phyloP scores from a whole-genome alignment of 2,329 filamentous ascomycete genomes.

The Neofusicoccum cordaticola region DNA sequence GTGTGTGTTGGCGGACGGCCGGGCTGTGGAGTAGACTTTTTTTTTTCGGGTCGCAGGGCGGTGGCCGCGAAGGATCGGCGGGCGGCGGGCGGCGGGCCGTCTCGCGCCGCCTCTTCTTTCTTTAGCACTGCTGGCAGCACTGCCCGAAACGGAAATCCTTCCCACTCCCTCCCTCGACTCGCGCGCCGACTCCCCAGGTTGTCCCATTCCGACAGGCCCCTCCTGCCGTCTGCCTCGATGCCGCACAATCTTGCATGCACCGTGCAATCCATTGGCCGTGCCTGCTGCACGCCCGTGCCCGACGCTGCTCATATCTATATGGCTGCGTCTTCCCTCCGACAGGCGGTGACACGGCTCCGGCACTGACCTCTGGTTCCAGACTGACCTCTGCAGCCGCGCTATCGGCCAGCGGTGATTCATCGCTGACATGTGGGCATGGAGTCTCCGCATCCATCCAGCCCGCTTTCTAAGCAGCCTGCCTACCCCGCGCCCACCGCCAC shows the following conservation, averaged over 20 bases:
- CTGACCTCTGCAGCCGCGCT: neutral
- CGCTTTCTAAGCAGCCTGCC: neutral
- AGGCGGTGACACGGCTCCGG: neutral
- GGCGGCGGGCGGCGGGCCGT: neutral
- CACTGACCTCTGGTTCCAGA: neutral
- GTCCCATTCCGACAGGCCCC: neutral
- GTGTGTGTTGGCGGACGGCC: neutral
- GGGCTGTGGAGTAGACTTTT: neutral
- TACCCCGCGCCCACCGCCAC: neutral
- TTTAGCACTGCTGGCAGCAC: neutral
- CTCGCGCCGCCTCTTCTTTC: too few species aligned
- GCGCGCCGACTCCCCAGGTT: neutral
- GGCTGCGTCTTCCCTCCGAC: neutral
- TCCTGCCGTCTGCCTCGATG: too few species aligned
- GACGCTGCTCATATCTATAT: neutral
- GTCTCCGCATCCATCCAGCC: neutral
- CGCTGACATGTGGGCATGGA: neutral
- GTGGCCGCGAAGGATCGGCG: neutral
- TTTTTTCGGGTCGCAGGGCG: neutral
- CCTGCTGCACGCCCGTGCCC: too few species aligned
- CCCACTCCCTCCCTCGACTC: neutral
- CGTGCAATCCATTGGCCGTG: too few species aligned
- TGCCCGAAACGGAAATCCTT: neutral
- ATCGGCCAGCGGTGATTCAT: neutral
- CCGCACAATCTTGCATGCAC: too few species aligned